phyloP scores from a whole-genome alignment of 805 yeast species.

The Wickerhamomyces pijperi region DNA sequence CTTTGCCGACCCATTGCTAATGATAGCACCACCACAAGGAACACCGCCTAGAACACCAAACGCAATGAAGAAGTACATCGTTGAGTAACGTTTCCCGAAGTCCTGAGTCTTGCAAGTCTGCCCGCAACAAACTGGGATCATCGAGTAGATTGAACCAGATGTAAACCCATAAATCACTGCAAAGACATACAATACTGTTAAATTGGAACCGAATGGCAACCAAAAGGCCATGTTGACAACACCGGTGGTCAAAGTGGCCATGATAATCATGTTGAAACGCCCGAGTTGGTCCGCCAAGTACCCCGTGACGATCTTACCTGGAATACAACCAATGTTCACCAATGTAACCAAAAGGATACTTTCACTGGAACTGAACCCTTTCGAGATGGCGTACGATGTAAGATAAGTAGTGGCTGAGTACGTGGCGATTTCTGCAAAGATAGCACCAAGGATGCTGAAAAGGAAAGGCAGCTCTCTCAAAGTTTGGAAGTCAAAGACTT shows the following conservation, averaged over 20 bases:
- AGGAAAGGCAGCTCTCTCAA: slow-evolving; percentile 34
- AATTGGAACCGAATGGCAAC: slow-evolving; percentile 25
- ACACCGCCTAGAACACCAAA: slow-evolving; percentile 35
- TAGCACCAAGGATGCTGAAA: slow-evolving; percentile 29
- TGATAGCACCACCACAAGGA: slow-evolving; percentile 38
- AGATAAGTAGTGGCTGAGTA: slow-evolving; percentile 36
- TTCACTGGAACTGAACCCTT: slow-evolving; percentile 16
- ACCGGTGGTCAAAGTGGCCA: slow-evolving; percentile 21
- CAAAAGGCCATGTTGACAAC: slow-evolving; percentile 24
- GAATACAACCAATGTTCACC: slow-evolving; percentile 22
- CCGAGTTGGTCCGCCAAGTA: slow-evolving; percentile 28
- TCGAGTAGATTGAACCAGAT: slow-evolving; percentile 33
- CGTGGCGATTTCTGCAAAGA: slow-evolving; percentile 35
- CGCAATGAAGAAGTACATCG: slow-evolving; percentile 47
- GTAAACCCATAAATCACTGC: slow-evolving; percentile 38
- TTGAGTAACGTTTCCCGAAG: slow-evolving; percentile 41
- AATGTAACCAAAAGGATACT: slow-evolving; percentile 32
- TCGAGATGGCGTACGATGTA: slow-evolving; percentile 30
- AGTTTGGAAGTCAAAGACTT: slow-evolving; percentile 24
- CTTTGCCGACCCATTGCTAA: slow-evolving; percentile 18
- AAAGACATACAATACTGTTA: slow-evolving; percentile 23
- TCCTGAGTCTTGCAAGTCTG: slow-evolving; percentile 40
- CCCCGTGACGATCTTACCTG: slow-evolving; percentile 24
- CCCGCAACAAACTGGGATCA: slow-evolving; percentile 34
- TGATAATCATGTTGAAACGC: slow-evolving; percentile 33